A percentile compares a stretch with the other conserved stretches of the same genome.
These are phyloP conservation scores for Nicotiana paniculata DNA, from an alignment of 257 asterid species.

Conservation along the genomic window DNA sequence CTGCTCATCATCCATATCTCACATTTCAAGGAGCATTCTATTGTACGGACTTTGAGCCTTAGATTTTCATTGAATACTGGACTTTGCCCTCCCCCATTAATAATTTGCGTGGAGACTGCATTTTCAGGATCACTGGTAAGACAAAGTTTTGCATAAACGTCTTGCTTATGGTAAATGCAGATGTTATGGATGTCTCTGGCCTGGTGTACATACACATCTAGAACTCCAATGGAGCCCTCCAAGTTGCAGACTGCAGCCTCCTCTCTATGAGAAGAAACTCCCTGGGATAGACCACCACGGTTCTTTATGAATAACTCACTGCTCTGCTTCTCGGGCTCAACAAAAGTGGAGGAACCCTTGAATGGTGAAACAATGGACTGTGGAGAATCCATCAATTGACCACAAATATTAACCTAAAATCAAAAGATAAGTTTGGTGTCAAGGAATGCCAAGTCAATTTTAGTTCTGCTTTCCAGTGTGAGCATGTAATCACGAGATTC, in stretches of 20 bases:
- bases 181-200: slow-evolving; percentile 93
- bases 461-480: no score
- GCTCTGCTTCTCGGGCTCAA: slow-evolving; percentile 54
- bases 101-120: slow-evolving; percentile 64
- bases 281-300: slow-evolving; percentile 23
- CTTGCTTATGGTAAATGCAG: slow-evolving; percentile 94
- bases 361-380: slow-evolving; percentile 88
- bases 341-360: slow-evolving; percentile 42
- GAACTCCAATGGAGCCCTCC: slow-evolving; percentile 47
- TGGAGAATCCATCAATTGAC: slow-evolving; percentile 76
- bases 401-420: not conserved
- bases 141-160: slow-evolving; percentile 84
- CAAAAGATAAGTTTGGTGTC: slow-evolving; percentile 9
- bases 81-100: slow-evolving; percentile 87
- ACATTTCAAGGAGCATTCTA: slow-evolving; percentile 76
- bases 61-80: slow-evolving; percentile 79
- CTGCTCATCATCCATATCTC: slow-evolving; percentile 98
- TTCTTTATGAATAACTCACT: slow-evolving; percentile 25
- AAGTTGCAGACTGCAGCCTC: slow-evolving; percentile 24
- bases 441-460: slow-evolving; percentile 24
- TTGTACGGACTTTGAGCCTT: slow-evolving; percentile 44
- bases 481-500: slow-evolving; percentile 17
- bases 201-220: slow-evolving; percentile 78
- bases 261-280: slow-evolving; percentile 30
- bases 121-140: slow-evolving; percentile 81